Evolutionary conservation across 768 basidiomycete species (phyloP).

Genomic region (Mycena vitilis): DNA sequence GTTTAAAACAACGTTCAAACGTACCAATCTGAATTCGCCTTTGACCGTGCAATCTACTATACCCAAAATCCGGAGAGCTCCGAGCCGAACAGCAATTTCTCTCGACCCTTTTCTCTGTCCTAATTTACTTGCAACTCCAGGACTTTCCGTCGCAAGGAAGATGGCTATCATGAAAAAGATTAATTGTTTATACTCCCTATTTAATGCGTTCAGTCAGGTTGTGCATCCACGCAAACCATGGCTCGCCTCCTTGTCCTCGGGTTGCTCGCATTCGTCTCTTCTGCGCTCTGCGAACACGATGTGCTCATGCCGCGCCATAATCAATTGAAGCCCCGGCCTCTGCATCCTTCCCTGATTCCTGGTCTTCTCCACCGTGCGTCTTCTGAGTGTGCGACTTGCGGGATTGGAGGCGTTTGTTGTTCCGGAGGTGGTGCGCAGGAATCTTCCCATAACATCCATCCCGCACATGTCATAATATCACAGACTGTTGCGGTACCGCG

Average conservation of each 20-base stretch:
- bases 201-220: neutral
- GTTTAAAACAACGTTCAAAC: no score
- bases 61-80: no score
- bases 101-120: no score
- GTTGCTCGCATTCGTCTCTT: neutral
- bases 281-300: neutral
- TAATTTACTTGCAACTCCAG: no score
- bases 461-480: neutral
- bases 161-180: no score
- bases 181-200: neutral
- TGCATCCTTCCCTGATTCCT: slow-evolving; percentile 6
- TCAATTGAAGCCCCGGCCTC: slow-evolving; percentile 3
- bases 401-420: slow-evolving; percentile 23
- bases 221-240: neutral
- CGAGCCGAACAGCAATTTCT: no score
- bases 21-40: no score
- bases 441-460: neutral
- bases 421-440: slow-evolving; percentile 9
- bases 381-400: slow-evolving; percentile 10
- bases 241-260: slow-evolving; percentile 9
- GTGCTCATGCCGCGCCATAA: slow-evolving; percentile 8
- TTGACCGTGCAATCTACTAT: no score
- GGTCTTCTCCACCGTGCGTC: slow-evolving; percentile 13
- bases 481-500: slow-evolving; percentile 8
- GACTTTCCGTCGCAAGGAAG: no score